phyloP scores from a whole-genome alignment of 2,329 filamentous ascomycete species.

The Microcyclospora tardicrescens region DNA sequence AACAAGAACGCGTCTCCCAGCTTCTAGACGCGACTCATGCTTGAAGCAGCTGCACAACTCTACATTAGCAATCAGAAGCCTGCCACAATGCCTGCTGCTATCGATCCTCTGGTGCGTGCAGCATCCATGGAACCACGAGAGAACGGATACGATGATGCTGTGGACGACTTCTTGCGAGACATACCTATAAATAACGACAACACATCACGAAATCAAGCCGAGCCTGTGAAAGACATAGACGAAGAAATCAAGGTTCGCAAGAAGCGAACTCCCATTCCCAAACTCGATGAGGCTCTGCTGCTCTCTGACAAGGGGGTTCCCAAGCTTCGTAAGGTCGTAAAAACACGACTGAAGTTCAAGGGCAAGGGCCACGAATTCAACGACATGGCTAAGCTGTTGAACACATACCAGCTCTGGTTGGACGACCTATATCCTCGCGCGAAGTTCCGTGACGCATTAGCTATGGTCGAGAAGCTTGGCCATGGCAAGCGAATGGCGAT shows the following conservation, averaged over 20 bases:
- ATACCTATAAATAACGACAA: constrained; percentile 29
- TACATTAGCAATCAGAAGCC: background rate
- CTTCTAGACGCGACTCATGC: too few relatives aligned
- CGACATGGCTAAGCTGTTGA: constrained; percentile 68
- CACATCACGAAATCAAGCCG: constrained; percentile 35
- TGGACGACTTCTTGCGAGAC: constrained; percentile 37
- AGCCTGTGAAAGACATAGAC: constrained; percentile 52
- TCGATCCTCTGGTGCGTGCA: constrained; percentile 10
- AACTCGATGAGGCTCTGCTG: constrained; percentile 81
- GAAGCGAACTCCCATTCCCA: constrained; percentile 63
- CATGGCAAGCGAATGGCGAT: constrained; percentile 68
- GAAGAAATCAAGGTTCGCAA: constrained; percentile 74
- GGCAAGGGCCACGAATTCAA: constrained; percentile 95
- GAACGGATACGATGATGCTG: constrained; percentile 47
- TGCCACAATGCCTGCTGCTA: constrained; percentile 19
- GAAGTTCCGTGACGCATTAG: constrained; percentile 77
- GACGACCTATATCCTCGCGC: constrained; percentile 92
- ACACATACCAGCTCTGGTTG: constrained; percentile 92
- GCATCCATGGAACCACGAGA: constrained; percentile 27
- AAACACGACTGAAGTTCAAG: constrained; percentile 61
- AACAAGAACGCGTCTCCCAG: too few relatives aligned
- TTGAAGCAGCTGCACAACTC: too few relatives aligned
- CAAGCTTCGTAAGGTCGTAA: constrained; percentile 59
- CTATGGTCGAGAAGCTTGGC: constrained; percentile 85
- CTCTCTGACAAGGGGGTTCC: constrained; percentile 74